Base-by-base conservation (phyloP, 1,139 yeast species). In the Scheffersomyces illinoinensis region DNA sequence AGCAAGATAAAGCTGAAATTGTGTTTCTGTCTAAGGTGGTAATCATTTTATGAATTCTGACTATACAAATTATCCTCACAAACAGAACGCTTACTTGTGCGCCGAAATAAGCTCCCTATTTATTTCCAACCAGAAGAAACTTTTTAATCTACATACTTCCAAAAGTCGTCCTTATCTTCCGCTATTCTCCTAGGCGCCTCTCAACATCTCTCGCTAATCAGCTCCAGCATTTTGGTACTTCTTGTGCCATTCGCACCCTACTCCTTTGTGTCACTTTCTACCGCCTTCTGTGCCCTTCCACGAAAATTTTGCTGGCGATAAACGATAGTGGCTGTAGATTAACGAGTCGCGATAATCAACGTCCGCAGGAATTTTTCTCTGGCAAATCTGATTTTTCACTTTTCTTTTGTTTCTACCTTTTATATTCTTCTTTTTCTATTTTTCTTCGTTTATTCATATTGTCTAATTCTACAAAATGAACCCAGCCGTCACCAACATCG, bases 401-500 rank as follows among this genome's bases (percentile, higher is more conserved):
- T 33, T 33, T 33, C 43, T 33, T 33, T 33, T 33, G 43, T 8
- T 24, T 24, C 10, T 6, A 14, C 17, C 12, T 12, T 33, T 33
- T 33, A 7, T 33, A 14, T 33, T 33, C 43, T 33, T 33, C 43
- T 33, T 33, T 10, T 4, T 33, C 17, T 33, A 33, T 33, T 33
- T 14, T 7, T 33, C 43, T 33, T 33, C 10, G 43, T 12, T 24
- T 12, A 14, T 33, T 14, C 43, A 14, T 33, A 33, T 33, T 14
- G 14, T 33, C 43, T 21, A 48, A 48, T 19, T 17, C 26, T 18
- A 54, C 64, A 73, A 56, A 63, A 86, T 91, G 90, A 91, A 91
- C 73, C 96, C 99, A 56, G 97, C 97, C 67, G 81, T 93, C 66
- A 79, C 93, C 67, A 93, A 95, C 80, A 80, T 95, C 70, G 91